Evolutionary conservation across 1,284 basidiomycete species (phyloP).

Genomic region (Puccinia novopanici): DNA sequence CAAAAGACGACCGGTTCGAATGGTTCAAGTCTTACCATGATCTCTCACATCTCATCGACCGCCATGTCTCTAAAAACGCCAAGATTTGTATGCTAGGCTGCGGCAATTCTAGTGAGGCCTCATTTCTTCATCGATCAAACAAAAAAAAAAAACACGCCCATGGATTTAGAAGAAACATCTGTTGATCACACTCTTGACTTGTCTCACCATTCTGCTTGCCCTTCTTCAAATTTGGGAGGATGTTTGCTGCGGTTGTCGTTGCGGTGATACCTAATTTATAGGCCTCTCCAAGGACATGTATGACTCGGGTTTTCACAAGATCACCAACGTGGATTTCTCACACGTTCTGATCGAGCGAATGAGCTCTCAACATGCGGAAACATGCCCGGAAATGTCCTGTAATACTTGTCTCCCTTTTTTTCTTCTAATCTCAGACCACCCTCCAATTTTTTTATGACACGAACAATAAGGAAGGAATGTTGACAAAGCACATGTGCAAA

Average conservation of each 20-base stretch:
- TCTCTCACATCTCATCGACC: constrained; percentile 4
- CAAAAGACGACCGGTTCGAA: constrained; percentile 24
- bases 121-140: background rate
- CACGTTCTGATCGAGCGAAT: constrained; percentile 77
- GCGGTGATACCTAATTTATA: constrained; percentile 59
- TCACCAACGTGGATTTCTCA: constrained; percentile 85
- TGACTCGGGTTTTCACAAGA: constrained; percentile 79
- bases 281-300: constrained; percentile 66
- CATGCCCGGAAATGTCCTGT: constrained; percentile 77
- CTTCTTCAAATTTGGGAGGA: background rate
- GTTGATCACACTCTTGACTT: too few species aligned
- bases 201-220: too few species aligned
- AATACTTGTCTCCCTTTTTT: background rate
- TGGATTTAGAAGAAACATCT: too few species aligned
- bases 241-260: background rate
- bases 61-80: constrained; percentile 65
- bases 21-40: constrained; percentile 50
- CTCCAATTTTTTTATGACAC: constrained; percentile 12
- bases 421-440: constrained; percentile 9
- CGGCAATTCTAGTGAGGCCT: constrained; percentile 71
- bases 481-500: background rate
- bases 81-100: constrained; percentile 85
- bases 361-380: constrained; percentile 65
- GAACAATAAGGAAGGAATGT: background rate
- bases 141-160: background rate